phyloP scores from a whole-genome alignment of 495 filamentous ascomycete species.

The Penicillium steckii region DNA sequence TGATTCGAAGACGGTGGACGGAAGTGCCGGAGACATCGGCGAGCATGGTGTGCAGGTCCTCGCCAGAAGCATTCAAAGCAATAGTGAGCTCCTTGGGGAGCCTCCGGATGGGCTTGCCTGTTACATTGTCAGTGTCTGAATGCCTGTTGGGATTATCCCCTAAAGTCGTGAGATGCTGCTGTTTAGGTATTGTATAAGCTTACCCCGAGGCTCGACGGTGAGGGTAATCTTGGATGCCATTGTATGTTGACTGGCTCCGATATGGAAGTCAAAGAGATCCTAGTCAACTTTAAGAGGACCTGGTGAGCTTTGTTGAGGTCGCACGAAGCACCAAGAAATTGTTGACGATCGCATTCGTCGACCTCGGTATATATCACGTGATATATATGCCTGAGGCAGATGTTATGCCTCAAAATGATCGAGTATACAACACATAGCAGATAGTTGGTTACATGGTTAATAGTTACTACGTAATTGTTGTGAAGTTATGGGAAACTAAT shows the following conservation, averaged over 20 bases:
- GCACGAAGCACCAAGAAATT: constrained; percentile 5
- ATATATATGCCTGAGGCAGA: constrained; percentile 14
- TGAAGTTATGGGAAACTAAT: too few species aligned
- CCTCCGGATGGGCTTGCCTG: constrained; percentile 64
- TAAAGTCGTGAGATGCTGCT: background rate
- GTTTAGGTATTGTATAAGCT: constrained; percentile 7
- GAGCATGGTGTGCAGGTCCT: constrained; percentile 60
- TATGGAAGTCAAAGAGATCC: background rate
- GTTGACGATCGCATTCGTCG: constrained; percentile 5
- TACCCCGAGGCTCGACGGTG: constrained; percentile 42
- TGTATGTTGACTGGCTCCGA: constrained; percentile 10
- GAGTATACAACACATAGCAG: too few species aligned
- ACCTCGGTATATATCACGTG: constrained; percentile 20
- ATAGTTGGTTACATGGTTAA: too few species aligned
- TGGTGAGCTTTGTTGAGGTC: constrained; percentile 8
- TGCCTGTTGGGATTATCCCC: background rate
- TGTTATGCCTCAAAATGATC: background rate
- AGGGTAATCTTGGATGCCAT: constrained; percentile 39
- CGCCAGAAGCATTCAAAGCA: constrained; percentile 55
- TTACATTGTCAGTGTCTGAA: background rate
- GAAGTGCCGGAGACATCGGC: constrained; percentile 53
- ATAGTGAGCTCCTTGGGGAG: constrained; percentile 69
- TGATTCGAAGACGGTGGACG: constrained; percentile 64
- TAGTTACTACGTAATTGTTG: too few species aligned
- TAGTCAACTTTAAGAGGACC: background rate